Percentiles rank a stretch among this genome's conserved stretches.
Evolutionary conservation across 176 grass and related monocot genomes (phyloP).

Genomic region (Eremochloa ophiuroides): DNA sequence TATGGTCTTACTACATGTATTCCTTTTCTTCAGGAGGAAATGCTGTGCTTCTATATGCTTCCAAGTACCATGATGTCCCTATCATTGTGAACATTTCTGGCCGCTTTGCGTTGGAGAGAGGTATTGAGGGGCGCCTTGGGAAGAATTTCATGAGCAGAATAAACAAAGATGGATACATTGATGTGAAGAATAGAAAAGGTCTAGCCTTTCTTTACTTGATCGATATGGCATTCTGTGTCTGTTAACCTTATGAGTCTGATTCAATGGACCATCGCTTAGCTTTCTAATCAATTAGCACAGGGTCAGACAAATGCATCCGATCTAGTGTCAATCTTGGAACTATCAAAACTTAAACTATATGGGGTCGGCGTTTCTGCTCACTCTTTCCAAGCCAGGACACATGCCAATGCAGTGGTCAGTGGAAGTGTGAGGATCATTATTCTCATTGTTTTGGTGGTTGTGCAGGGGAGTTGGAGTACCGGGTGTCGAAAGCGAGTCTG

Average conservation of each 20-base stretch:
- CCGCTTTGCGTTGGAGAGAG: slow-evolving; percentile 67
- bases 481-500: slow-evolving; percentile 57
- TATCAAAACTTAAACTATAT: neutral
- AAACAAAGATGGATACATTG: slow-evolving; percentile 74
- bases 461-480: slow-evolving; percentile 64
- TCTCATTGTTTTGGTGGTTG: neutral
- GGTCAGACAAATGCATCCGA: neutral
- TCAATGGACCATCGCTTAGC: neutral
- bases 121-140: slow-evolving; percentile 72
- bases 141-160: slow-evolving; percentile 81
- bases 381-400: neutral
- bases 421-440: neutral
- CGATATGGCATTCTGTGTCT: neutral
- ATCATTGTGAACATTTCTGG: slow-evolving; percentile 75
- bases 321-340: neutral
- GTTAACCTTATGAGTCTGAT: neutral
- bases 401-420: too few relatives aligned
- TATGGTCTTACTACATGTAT: neutral
- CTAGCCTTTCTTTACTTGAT: slow-evolving; percentile 8
- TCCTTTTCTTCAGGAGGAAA: slow-evolving; percentile 56
- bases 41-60: slow-evolving; percentile 83
- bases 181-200: slow-evolving; percentile 85
- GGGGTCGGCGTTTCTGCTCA: neutral
- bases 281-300: neutral
- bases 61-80: slow-evolving; percentile 50